Conservation (phyloP, 2,329 filamentous ascomycete genomes). For the Didymellaceae sp. region DNA sequence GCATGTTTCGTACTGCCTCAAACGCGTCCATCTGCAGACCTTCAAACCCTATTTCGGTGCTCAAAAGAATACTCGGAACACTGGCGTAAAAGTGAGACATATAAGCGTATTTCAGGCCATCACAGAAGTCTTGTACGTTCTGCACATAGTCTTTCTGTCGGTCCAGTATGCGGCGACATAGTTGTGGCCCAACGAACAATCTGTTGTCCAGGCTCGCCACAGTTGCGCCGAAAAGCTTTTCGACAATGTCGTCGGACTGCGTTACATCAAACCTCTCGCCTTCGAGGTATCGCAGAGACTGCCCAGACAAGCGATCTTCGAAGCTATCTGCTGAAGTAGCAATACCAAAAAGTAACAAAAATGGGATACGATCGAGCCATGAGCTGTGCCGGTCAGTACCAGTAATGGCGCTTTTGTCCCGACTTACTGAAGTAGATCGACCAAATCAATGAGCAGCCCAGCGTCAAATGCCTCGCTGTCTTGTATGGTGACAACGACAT, state of each 20-base stretch:
- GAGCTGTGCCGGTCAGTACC: conserved; percentile 52
- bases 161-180: conserved; percentile 70
- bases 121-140: conserved; percentile 74
- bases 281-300: conserved; percentile 69
- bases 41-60: conserved; percentile 40
- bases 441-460: conserved; percentile 71
- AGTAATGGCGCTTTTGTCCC: neutral
- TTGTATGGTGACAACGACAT: conserved; percentile 75
- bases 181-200: conserved; percentile 67
- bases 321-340: conserved; percentile 83
- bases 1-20: conserved; percentile 70
- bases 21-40: conserved; percentile 66
- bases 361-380: conserved; percentile 78
- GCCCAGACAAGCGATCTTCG: conserved; percentile 74
- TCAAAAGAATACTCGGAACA: conserved; percentile 70
- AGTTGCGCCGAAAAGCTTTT: conserved; percentile 72
- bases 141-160: conserved; percentile 79
- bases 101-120: conserved; percentile 77
- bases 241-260: conserved; percentile 73
- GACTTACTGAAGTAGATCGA: conserved; percentile 70
- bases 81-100: conserved; percentile 89
- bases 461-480: conserved; percentile 85
- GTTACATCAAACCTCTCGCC: conserved; percentile 80
- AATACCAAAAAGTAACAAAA: conserved; percentile 78
- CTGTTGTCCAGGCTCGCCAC: conserved; percentile 64